Base-by-base conservation (phyloP, 2,329 filamentous ascomycete species). In the Fusarium agapanthi region DNA sequence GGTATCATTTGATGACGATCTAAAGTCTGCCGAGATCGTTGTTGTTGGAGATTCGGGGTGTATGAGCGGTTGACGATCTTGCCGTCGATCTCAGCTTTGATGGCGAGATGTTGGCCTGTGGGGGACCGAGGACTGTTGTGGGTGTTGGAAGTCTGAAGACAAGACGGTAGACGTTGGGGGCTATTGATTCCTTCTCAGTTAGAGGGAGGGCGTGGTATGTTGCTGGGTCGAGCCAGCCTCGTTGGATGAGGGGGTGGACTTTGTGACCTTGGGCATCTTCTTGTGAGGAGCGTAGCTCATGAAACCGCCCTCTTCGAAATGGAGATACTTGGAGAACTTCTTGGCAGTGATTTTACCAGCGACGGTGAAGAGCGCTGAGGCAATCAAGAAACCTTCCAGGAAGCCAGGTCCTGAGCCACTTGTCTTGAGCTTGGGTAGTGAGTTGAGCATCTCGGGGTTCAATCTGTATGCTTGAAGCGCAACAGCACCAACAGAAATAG, bases 81-180 rank as follows among this genome's bases (percentile, higher is more conserved):
- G 11, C 84, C 85, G 44, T 86, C 80, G 16, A 89, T 76, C 5
- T 77, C 79, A 5, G 86, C 86, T 60, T 83, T 83, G 65, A 90
- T 86, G 47, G 86, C 83, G 8, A 90, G 83, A 69, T 90, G 88
- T 73, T 90, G 88, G 11, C 88, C 88, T 13, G 85, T 87, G 0
- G 88, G 88, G 14, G 81, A 5, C 88, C 88, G 6, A 89, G 82
- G 0, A 88, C 80, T 5, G 83, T 82, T 14, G 77, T 73, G 1
- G 79, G 71, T 0, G 79, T 80, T 1, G 88, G 88, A 6, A 89
- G 81, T 32, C 81, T 78, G 43, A 89, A 88, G 11, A 81, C 79
- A 16, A 88, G 81, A 28, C 82, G 82, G 76, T 84, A 88, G 10
- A 85, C 83, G 51, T 83, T 81, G 9, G 84, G 84, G 2, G 84